phyloP scores from a whole-genome alignment of 2,329 filamentous ascomycete genomes.

The Aspergillus ochraceus region DNA sequence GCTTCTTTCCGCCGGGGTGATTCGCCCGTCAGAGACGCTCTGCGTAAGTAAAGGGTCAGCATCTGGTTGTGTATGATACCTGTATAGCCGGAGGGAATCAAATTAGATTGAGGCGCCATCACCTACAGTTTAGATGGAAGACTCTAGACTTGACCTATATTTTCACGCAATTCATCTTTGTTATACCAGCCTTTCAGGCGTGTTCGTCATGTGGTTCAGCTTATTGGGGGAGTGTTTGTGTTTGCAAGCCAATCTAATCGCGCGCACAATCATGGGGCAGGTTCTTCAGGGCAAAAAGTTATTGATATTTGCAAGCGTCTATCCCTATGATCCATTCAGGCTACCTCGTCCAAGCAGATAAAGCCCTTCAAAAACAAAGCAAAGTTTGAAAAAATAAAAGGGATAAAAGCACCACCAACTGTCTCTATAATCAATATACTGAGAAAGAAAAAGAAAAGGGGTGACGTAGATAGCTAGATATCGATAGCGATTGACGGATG shows the following conservation, averaged over 20 bases:
- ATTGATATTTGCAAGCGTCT: neutral
- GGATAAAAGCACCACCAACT: neutral
- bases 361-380: neutral
- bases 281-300: neutral
- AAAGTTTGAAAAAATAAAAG: too few relatives aligned
- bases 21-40: slow-evolving; percentile 39
- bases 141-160: slow-evolving; percentile 17
- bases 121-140: slow-evolving; percentile 19
- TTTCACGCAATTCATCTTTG: slow-evolving; percentile 19
- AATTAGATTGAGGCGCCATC: slow-evolving; percentile 13
- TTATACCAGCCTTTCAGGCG: slow-evolving; percentile 6
- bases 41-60: slow-evolving; percentile 31
- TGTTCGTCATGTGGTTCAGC: neutral
- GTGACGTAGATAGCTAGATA: too few relatives aligned
- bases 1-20: slow-evolving; percentile 48
- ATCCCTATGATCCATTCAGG: neutral
- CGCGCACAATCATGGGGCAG: neutral
- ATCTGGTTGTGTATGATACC: slow-evolving; percentile 36
- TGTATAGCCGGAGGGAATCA: slow-evolving; percentile 33
- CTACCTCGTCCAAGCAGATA: neutral
- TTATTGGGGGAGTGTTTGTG: neutral
- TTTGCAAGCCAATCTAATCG: neutral
- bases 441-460: neutral
- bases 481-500: neutral
- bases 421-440: neutral